These are phyloP conservation scores for Sugiyamaella boreocaroliniensis DNA, from an alignment of 805 yeast genomes.

Conservation along the genomic window DNA sequence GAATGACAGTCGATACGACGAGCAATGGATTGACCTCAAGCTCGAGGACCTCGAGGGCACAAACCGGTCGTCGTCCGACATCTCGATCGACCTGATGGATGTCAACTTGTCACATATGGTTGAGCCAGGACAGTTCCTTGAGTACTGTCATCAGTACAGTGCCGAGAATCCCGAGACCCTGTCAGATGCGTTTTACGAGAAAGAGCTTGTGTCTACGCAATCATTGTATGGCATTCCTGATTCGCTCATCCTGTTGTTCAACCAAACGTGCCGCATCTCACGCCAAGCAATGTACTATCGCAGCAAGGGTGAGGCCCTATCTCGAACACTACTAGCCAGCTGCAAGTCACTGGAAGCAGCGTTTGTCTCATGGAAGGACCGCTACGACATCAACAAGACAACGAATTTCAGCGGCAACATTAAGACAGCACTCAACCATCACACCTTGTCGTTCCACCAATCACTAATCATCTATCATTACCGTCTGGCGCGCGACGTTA, in stretches of 20 bases:
- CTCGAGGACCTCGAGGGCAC: constrained; percentile 22
- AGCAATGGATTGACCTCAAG: constrained; percentile 22
- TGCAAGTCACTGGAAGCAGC: constrained; percentile 41
- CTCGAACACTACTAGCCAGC: constrained; percentile 11
- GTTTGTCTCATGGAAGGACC: constrained; percentile 60
- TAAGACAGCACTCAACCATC: constrained; percentile 72
- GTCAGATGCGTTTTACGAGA: constrained; percentile 20
- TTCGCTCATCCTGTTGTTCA: constrained; percentile 63
- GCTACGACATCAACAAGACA: constrained; percentile 39
- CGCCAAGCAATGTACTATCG: constrained; percentile 52
- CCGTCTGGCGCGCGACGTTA: constrained; percentile 51
- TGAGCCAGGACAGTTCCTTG: constrained; percentile 21
- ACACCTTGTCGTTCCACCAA: constrained; percentile 70
- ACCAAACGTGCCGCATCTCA: constrained; percentile 62
- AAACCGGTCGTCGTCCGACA: not conserved
- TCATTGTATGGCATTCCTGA: constrained; percentile 81
- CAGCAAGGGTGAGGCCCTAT: constrained; percentile 19
- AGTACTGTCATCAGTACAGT: constrained; percentile 22
- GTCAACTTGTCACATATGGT: constrained; percentile 19
- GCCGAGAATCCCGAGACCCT: constrained; percentile 2
- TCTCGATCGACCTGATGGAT: not conserved
- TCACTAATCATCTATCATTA: constrained; percentile 66
- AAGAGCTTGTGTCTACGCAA: constrained; percentile 49
- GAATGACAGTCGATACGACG: constrained; percentile 13
- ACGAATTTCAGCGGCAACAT: constrained; percentile 20